A percentile compares a stretch with the other conserved stretches of the same genome.
phyloP scores from a whole-genome alignment of 805 yeast species.

The Teunomyces gatunensis region DNA sequence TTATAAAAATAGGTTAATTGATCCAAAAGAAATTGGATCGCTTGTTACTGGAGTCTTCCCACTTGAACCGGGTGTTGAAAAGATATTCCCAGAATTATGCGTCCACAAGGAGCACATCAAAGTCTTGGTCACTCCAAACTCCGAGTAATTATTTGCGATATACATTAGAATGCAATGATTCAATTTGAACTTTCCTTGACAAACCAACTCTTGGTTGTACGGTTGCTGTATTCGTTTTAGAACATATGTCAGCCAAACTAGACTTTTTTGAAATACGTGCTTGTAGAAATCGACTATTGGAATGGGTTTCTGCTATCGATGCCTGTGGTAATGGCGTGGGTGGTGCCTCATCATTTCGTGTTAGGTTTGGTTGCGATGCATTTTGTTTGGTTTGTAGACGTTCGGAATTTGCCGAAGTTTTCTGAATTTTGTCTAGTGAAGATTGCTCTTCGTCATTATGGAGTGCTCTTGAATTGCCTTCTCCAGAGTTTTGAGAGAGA shows the following conservation, averaged over 20 bases:
- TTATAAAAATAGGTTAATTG: background rate
- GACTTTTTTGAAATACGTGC: background rate
- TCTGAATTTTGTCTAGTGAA: background rate
- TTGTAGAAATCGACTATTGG: no score
- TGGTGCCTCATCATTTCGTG: no score
- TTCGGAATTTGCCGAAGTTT: no score
- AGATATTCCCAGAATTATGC: background rate
- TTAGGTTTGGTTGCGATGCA: no score
- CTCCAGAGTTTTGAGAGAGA: background rate
- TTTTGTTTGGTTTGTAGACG: no score
- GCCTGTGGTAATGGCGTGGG: background rate
- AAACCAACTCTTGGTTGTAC: constrained; percentile 21
- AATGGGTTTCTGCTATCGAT: no score
- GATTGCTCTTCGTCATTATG: background rate
- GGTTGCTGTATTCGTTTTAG: constrained; percentile 3
- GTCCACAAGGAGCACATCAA: constrained; percentile 6
- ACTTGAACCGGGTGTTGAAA: constrained; percentile 2
- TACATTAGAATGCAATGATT: constrained; percentile 18
- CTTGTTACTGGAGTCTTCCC: background rate
- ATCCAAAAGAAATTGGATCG: background rate
- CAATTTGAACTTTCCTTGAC: constrained; percentile 21
- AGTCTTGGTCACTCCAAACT: background rate
- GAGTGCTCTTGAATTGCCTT: background rate
- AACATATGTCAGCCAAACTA: constrained; percentile 11
- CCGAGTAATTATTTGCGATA: background rate